Base-by-base conservation (phyloP, 1,284 basidiomycete genomes). In the Clitocybe nebularis region DNA sequence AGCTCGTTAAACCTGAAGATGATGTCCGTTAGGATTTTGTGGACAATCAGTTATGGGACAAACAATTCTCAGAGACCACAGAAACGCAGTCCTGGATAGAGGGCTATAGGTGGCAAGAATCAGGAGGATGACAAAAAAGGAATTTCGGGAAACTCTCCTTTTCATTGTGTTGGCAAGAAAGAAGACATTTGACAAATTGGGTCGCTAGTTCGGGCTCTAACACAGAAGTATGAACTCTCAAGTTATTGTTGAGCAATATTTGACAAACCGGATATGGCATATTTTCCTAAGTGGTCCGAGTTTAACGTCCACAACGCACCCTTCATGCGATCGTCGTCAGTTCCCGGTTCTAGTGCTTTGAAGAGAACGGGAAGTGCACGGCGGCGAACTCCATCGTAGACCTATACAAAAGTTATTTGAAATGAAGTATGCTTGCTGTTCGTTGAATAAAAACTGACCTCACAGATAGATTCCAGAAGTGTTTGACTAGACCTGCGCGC, bases 301-400 rank as follows among this genome's bases (percentile, higher is more conserved):
- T 85, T 85, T 20, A 97, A 66, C 3, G 90, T 85, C 75, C 91
- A 93, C 7, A 97, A 66, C 0, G 93, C 92, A 10, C 91, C 91
- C 67, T 97, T 96, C 81, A 93, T 91, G 32, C 84, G 75, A 61
- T 94, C 90, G 53, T 92, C 89, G 30, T 91, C 88, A 16, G 74
- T 77, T 1, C 84, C 88, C 3, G 84, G 79, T 41, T 80, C 72
- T 34, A 95, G 68, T 0, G 84, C 79, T 24, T 79, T 69, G 53
- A 91, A 83, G 2, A 93, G 66, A 30, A 72, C 64, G 1, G 88
- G 77, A 55, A 85, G 63, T 54, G 80, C 84, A 34, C 72, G 79
- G 39, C 74, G 79, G 54, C 71, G 79, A 54, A 84, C 69, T 5
- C 92, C 92, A 54, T 93, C 88, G 58, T 89, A 95, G 13, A 77